Conservation (phyloP, 106 monocot genomes). For the Dendrobium chrysotoxum region DNA sequence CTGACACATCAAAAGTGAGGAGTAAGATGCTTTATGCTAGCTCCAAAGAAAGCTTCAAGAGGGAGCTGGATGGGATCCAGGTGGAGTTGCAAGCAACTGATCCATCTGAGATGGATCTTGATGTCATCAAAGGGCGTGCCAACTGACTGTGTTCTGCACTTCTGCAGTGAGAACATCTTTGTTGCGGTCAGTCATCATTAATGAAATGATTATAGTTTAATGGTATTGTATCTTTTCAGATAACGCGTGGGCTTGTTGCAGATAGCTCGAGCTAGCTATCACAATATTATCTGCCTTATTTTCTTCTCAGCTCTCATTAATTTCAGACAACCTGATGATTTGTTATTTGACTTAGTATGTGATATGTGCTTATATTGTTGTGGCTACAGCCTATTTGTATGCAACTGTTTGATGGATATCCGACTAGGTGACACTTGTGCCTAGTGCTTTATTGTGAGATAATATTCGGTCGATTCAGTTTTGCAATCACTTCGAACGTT, state of each 20-base stretch:
- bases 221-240: background rate
- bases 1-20: slow-evolving; percentile 3
- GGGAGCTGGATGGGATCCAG: slow-evolving; percentile 5
- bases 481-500: background rate
- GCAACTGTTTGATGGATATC: slow-evolving; percentile 1
- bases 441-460: background rate
- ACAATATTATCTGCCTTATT: background rate
- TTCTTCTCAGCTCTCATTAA: background rate
- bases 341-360: background rate
- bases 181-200: background rate
- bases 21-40: slow-evolving; percentile 9
- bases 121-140: slow-evolving; percentile 15
- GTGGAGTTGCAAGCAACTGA: slow-evolving; percentile 9
- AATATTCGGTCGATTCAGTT: background rate
- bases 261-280: background rate
- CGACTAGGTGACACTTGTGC: background rate
- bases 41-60: slow-evolving; percentile 10
- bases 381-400: background rate
- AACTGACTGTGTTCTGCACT: slow-evolving; percentile 8
- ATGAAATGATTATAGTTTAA: background rate
- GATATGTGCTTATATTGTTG: background rate
- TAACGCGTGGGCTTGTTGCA: background rate
- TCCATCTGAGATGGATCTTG: slow-evolving; percentile 15
- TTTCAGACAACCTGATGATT: background rate
- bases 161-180: background rate